Evolutionary conservation across 768 basidiomycete genomes (phyloP), one percentile per base, ranked within the genome.

Genomic region (Kwoniella mangroviensis): DNA sequence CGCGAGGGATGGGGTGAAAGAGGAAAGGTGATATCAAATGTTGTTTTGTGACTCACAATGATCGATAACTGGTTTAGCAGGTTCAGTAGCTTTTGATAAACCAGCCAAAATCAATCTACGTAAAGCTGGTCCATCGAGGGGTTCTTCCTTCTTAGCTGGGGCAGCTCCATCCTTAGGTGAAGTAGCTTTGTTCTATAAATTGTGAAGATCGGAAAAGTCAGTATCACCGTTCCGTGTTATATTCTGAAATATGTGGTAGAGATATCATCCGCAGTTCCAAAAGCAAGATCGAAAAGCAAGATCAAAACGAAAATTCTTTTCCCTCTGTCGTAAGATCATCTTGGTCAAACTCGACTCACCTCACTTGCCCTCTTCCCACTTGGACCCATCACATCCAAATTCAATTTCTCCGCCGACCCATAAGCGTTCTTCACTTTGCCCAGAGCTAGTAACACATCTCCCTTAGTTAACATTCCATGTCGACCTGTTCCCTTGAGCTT

Each of bases 381-480:
- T 6, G 79, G 70, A 12, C 79, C 80, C 71, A 78, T 68, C 54
- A 70, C 54, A 51, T 77, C 79, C 63, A 67, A 55, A 21, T 63
- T 69, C 52, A 83, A 43, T 70, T 81, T 80, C 71, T 79, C 79
- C n/a, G 80, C 80, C 19, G 70, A 74, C 3, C 82, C 83, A 60
- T 74, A 82, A 15, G 79, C 73, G 42, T 77, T 83, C 67, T 76
- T 72, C 21, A 94, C 91, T 83, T 90, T 90, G 21, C 96, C 96
- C 5, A 97, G 86, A 83, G 89, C 90, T 2, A 92, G 85, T 34
- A 99, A 87, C 1, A 98, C 90, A 79, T 99, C 96, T 12, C 97
- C 97, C 83, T 98, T 98, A 58, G 95, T 98, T 70, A 98, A 83
- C 91, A 94, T 95, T 15, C 97, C 96, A 45, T 92, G 87, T 63